Evolutionary conservation across 345 rosid genomes (phyloP), one percentile per base, ranked within the genome.

Genomic region (Lenwebbia sp.): DNA sequence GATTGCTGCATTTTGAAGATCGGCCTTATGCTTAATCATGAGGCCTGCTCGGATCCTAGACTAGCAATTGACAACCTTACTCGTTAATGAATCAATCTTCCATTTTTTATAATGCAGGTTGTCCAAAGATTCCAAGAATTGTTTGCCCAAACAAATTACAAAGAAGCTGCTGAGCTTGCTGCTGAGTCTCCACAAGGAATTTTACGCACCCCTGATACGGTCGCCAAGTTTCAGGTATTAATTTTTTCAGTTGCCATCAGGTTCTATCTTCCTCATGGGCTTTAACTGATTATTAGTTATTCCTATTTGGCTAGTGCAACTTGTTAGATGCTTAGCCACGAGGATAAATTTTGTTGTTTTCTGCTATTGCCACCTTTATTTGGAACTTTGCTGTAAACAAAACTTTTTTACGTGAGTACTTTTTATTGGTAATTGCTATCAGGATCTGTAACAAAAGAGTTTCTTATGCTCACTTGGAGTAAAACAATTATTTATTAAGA

Each of bases 91-190:
- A 70, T 83, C 58, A n/a, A n/a, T 83, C 84, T 83, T 57, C 26
- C 54, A 28, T 28, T 47, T 82, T 54, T 82, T 13, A 70, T 70
- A 37, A 70, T 1, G 2, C 40, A 98, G 99, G 99, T 98, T 91
- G 98, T 94, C 83, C 98, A 98, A 93, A 97, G 98, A 86, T 98
- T 98, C 89, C 99, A 98, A 92, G 99, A 96, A 88, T 89, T 96
- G 30, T 98, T 98, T 89, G 96, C 99, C 86, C 99, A 98, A 87
- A 96, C 98, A 44, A 98, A 98, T 91, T 98, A 98, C 88, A 96
- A 98, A 89, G 99, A 98, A 91, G 99, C 99, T 70, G 99, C 99
- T 86, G 99, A 98, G 91, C 98, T 98, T 86, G 99, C 99, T 90
- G 98, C 99, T 81, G 98, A 98, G 89, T 96, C 99, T 85, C 99